These are phyloP conservation scores for Aspergillus affinis DNA, from an alignment of 495 filamentous ascomycete species.

Conservation along the genomic window DNA sequence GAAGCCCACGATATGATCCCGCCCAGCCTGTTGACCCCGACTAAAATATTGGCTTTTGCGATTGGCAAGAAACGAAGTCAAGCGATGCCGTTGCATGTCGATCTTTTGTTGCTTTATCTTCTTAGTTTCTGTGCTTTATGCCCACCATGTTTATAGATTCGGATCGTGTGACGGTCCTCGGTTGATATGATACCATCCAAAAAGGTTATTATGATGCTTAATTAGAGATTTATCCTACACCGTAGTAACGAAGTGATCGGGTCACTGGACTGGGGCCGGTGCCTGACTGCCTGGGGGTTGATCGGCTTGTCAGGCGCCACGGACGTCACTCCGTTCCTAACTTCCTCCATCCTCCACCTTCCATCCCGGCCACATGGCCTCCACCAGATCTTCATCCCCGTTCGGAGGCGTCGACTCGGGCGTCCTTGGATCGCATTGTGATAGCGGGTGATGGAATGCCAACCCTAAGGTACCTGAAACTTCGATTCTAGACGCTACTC, in stretches of 20 bases:
- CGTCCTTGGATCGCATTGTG: neutral
- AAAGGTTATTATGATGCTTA: neutral
- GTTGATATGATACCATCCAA: neutral
- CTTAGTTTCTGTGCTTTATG: neutral
- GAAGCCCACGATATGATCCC: slow-evolving; percentile 62
- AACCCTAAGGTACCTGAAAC: neutral
- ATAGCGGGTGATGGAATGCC: neutral
- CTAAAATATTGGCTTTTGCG: neutral
- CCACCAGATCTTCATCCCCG: neutral
- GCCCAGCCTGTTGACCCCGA: neutral
- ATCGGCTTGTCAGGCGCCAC: neutral
- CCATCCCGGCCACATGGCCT: neutral
- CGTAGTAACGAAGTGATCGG: neutral
- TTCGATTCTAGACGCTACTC: neutral
- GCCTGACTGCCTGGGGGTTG: neutral
- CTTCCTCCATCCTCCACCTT: neutral
- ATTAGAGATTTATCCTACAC: neutral
- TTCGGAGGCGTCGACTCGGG: neutral
- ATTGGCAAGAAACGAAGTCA: neutral
- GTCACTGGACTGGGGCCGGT: neutral
- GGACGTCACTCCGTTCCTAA: neutral
- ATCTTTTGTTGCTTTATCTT: neutral
- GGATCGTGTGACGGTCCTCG: neutral
- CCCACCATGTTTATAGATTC: neutral
- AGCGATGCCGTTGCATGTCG: neutral